A percentile compares a stretch with the other conserved stretches of the same genome.
These are phyloP conservation scores for Spathaspora gorwiae DNA, from an alignment of 805 yeast species.

Conservation along the genomic window DNA sequence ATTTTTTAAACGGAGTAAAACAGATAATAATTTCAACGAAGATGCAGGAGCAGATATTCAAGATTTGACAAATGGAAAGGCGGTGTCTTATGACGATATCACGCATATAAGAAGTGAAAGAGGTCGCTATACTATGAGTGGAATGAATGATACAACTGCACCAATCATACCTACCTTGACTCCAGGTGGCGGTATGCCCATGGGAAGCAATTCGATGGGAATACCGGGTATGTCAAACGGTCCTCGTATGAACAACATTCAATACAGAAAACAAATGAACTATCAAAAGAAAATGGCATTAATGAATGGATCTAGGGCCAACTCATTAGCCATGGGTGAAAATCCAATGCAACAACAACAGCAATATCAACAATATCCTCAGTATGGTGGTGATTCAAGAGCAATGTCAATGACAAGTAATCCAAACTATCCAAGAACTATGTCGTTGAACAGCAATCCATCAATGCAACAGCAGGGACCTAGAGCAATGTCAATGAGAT, in stretches of 20 bases:
- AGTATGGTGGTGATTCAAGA: slow-evolving; percentile 4
- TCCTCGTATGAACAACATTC: slow-evolving; percentile 39
- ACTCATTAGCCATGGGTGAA: slow-evolving; percentile 33
- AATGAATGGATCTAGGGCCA: slow-evolving; percentile 44
- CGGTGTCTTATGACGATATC: slow-evolving; percentile 60
- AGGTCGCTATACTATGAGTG: slow-evolving; percentile 57
- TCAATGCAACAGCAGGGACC: slow-evolving; percentile 10
- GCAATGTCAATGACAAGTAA: slow-evolving; percentile 6
- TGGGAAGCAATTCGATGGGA: not conserved
- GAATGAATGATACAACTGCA: slow-evolving; percentile 38
- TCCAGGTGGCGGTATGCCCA: slow-evolving; percentile 15
- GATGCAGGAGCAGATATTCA: slow-evolving; percentile 25
- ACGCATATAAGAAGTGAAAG: slow-evolving; percentile 56
- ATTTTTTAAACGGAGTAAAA: slow-evolving; percentile 39
- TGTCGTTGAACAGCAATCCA: slow-evolving; percentile 12
- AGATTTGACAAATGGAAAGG: slow-evolving; percentile 33
- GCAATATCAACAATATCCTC: slow-evolving; percentile 5
- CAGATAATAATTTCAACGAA: slow-evolving; percentile 8
- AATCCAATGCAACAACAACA: slow-evolving; percentile 22
- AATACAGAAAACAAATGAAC: slow-evolving; percentile 67
- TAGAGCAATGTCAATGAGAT: slow-evolving; percentile 25
- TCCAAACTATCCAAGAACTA: slow-evolving; percentile 10
- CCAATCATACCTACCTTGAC: slow-evolving; percentile 73
- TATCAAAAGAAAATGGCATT: slow-evolving; percentile 59
- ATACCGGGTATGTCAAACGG: not conserved